Conservation (phyloP, 352 stramenopile genomes). For the Phytophthora macrochlamydospora region DNA sequence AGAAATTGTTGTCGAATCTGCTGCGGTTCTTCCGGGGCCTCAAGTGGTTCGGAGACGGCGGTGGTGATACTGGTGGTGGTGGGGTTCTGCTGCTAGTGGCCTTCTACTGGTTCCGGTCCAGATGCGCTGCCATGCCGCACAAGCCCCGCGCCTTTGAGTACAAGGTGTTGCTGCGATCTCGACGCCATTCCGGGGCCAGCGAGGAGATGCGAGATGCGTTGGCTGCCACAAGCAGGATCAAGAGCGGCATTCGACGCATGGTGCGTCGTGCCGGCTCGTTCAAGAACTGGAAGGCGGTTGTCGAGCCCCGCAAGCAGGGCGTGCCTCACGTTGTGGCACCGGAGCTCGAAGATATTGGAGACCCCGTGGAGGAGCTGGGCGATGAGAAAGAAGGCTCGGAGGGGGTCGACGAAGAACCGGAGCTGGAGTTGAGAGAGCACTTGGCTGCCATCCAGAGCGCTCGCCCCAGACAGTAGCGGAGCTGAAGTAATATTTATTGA, state of each 20-base stretch:
- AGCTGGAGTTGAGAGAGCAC: constrained; percentile 45
- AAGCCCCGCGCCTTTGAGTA: constrained; percentile 51
- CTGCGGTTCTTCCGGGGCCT: background rate
- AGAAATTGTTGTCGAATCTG: constrained; percentile 25
- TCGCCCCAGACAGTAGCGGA: constrained; percentile 14
- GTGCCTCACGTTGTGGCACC: constrained; percentile 1
- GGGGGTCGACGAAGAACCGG: constrained; percentile 30
- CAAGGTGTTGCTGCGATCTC: constrained; percentile 37
- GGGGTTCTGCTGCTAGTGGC: constrained; percentile 19
- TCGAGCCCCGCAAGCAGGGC: constrained; percentile 7
- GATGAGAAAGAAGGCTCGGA: background rate
- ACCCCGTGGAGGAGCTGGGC: no score
- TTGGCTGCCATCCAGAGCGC: constrained; percentile 52
- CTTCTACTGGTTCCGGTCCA: constrained; percentile 16
- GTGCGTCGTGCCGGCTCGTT: constrained; percentile 18
- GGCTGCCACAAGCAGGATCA: constrained; percentile 4
- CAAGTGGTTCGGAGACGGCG: constrained; percentile 1
- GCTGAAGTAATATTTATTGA: background rate
- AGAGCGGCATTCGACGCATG: constrained; percentile 16
- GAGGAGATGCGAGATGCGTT: constrained; percentile 10
- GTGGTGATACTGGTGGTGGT: constrained; percentile 4
- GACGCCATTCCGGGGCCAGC: constrained; percentile 16
- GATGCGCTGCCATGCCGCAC: constrained; percentile 3
- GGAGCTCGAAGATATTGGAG: background rate
- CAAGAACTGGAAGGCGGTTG: constrained; percentile 7